Base-by-base conservation (phyloP, 2,329 filamentous ascomycete genomes). In the Aspergillus neoniger region DNA sequence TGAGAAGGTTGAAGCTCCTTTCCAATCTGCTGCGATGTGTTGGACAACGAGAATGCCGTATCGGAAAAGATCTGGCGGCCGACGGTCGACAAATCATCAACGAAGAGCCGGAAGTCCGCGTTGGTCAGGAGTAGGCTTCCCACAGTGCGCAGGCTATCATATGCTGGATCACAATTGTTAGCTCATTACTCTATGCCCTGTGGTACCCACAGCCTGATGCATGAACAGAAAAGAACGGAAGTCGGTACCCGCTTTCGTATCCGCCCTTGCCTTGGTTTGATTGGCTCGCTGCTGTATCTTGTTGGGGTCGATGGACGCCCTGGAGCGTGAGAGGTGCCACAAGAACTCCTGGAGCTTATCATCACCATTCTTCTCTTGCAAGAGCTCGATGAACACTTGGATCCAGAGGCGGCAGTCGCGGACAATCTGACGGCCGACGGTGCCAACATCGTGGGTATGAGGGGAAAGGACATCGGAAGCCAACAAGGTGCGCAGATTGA, bases 341-440 rank as follows among this genome's bases (percentile, higher is more conserved):
- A 96, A 82, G 65, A 97, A 91, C 69, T 97, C 91, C 74, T 98
- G 94, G 17, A 98, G 86, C 74, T 96, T 90, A 75, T 98, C 92
- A 15, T 86, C 77, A 63, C 82, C 80, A 74, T 97, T 97, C 80
- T 97, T 98, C 76, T 92, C 83, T 58, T 86, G 82, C 49, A 97
- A 74, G 5, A 96, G 78, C n/a, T 91, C 86, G 68, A 96, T 94
- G 73, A 96, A 87, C 60, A 93, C 84, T 59, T 87, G 84, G 7
- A 97, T 80, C 85, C 87, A 94, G 67, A 89, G 82, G 72, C 89
- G 91, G 52, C 83, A 82, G 70, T 89, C 89, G 62, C 88, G 88
- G 55, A 91, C 81, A 23, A 98, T 81, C 51, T 88, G 84, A 8
- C 88, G 86, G 23, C 93, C 92, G 8, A 91, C 90, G 38, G 88